Evolutionary conservation across 1,139 yeast genomes (phyloP), one percentile per base, ranked within the genome.

Genomic region (Taiozyma sp.): DNA sequence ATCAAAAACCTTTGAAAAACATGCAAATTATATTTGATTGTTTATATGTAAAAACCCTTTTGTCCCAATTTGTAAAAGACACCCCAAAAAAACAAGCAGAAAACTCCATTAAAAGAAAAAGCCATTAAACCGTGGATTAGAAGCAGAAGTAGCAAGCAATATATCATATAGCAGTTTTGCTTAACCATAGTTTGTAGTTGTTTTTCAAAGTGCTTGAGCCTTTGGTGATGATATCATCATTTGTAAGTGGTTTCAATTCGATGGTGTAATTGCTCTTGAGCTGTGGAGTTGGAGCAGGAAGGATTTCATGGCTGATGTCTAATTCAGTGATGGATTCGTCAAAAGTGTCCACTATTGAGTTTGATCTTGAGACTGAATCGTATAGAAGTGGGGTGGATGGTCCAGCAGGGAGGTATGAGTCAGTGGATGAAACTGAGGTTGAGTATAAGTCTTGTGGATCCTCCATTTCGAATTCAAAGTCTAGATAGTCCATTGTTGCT

Each of bases 121-220:
- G 6, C 14, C 35, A 32, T 32, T 14, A 32, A 32, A 14, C 35
- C 35, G 9, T 32, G 6, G 14, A 30, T 13, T 29, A 29, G 4
- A 30, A 30, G 4, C 13, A 28, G 13, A 28, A 28, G 30, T 4
- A 11, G 10, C 30, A 24, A 24, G 26, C 26, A 24, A 24, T 24
- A 5, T 24, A 24, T 30, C 34, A 30, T 13, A 30, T 11, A 11
- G 42, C 21, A 14, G 42, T 26, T 26, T 34, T 29, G 42, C 34
- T 50, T 29, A 60, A 45, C 63, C 63, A 60, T 28, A 58, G 44
- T 53, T 60, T 57, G 55, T 60, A 60, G 53, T 60, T 60, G 54
- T 56, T 57, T 54, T 56, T 56, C 43, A 60, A 44, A 26, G 58
- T 49, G 32, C 37, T 53, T 6, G 63, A 45, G 3, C 62, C 62